These are phyloP conservation scores for Trichoderma atrobrunneum DNA, from an alignment of 2,329 filamentous ascomycete species.

Conservation along the genomic window DNA sequence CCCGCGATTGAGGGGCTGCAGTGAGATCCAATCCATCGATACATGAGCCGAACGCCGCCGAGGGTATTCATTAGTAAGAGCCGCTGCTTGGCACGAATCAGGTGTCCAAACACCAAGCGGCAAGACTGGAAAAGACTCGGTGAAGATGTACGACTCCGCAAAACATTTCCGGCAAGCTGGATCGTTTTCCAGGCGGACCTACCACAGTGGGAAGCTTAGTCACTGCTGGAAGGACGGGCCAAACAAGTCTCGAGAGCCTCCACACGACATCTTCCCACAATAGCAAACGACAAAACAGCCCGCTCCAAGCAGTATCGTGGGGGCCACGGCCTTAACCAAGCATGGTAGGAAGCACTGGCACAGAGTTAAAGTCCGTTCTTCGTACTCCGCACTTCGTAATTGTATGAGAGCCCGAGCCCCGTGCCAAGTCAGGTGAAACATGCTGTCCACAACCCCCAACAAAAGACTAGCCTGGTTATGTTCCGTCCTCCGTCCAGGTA, in stretches of 20 bases:
- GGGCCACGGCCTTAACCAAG: not conserved
- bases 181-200: not conserved
- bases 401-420: not conserved
- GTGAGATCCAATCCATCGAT: not conserved
- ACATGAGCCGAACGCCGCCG: not conserved
- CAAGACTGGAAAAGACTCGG: not conserved
- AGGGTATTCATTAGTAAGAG: not conserved
- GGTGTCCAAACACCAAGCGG: not conserved
- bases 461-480: not conserved
- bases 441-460: not conserved
- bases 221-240: not conserved
- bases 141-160: not conserved
- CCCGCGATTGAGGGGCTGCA: slow-evolving; percentile 4
- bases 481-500: not conserved
- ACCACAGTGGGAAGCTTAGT: not conserved
- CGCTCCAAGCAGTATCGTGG: slow-evolving; percentile 2
- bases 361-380: not conserved
- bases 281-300: not conserved
- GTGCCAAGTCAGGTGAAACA: slow-evolving; percentile 4
- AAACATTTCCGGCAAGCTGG: not conserved
- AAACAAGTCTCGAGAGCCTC: not conserved
- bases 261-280: not conserved
- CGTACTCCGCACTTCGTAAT: not conserved
- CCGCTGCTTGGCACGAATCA: not conserved
- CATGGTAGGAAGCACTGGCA: not conserved